phyloP scores from a whole-genome alignment of 305 asterid species.

The Euphrasia arctica region DNA sequence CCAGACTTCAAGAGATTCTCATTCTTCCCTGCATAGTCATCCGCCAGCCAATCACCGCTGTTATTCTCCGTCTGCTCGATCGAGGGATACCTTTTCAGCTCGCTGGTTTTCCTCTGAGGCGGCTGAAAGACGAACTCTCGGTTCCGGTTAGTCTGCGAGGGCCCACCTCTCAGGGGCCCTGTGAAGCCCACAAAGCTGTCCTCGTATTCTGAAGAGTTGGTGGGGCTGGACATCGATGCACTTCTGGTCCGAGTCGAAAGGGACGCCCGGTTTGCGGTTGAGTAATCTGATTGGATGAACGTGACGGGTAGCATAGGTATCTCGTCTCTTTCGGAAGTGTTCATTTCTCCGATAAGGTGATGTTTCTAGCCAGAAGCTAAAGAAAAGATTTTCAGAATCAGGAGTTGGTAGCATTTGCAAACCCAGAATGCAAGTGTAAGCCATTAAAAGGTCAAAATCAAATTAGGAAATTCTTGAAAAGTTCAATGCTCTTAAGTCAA shows the following conservation, averaged over 20 bases:
- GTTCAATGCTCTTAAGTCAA: background rate
- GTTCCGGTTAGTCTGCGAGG: conserved; percentile 39
- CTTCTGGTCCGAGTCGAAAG: conserved; percentile 51
- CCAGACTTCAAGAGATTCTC: conserved; percentile 54
- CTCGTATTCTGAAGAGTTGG: conserved; percentile 33
- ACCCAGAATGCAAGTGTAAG: background rate
- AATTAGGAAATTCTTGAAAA: background rate
- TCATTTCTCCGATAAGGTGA: conserved; percentile 38
- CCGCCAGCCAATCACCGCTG: conserved; percentile 34
- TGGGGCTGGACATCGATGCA: conserved; percentile 64
- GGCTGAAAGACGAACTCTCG: conserved; percentile 27
- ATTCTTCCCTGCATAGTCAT: conserved; percentile 34
- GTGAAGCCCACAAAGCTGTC: conserved; percentile 54
- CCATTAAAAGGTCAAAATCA: background rate
- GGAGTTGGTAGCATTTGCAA: background rate
- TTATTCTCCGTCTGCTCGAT: conserved; percentile 27
- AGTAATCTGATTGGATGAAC: conserved; percentile 43
- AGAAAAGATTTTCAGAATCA: background rate
- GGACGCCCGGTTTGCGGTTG: conserved; percentile 14
- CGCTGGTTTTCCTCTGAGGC: conserved; percentile 31
- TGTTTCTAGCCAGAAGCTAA: background rate
- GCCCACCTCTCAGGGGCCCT: conserved; percentile 76
- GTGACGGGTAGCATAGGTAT: conserved; percentile 56
- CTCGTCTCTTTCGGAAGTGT: conserved; percentile 57
- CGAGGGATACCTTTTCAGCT: conserved; percentile 47